Conservation (phyloP, 2,329 filamentous ascomycete species). For the Bipolaris oryzae region DNA sequence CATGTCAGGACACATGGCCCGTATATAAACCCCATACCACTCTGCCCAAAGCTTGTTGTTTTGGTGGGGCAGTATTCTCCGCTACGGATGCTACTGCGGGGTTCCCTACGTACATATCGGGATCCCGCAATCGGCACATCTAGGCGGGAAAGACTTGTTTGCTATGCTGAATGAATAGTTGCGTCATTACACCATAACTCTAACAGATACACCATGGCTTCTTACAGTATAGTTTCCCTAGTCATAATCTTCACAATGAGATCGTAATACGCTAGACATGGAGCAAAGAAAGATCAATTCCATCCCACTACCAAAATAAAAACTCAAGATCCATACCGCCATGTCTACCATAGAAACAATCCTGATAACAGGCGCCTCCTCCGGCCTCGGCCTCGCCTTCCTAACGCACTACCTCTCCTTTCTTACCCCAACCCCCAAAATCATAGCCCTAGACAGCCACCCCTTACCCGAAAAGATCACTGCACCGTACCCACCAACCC, state of each 20-base stretch:
- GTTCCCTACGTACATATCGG: neutral
- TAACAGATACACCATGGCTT: neutral
- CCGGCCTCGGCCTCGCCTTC: conserved; percentile 80
- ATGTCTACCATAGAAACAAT: conserved; percentile 60
- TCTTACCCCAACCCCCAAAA: conserved; percentile 10
- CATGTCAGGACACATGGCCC: neutral
- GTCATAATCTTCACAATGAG: conserved; percentile 6
- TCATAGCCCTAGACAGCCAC: conserved; percentile 31
- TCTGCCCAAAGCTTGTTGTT: neutral
- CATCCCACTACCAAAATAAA: neutral
- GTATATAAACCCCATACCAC: neutral
- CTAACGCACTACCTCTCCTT: conserved; percentile 30
- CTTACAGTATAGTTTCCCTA: conserved; percentile 1
- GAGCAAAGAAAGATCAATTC: too few relatives aligned
- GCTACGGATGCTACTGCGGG: conserved; percentile 5
- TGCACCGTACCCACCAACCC: neutral
- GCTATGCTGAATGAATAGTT: neutral
- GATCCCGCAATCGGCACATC: conserved; percentile 1
- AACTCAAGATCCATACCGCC: neutral
- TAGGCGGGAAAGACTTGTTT: neutral
- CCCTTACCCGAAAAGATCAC: conserved; percentile 4
- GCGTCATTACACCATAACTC: neutral
- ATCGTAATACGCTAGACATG: neutral
- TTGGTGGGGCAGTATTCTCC: neutral
- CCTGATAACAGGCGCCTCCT: conserved; percentile 90